Conservation (phyloP, 257 asterid species). For the Agastache rugosa region DNA sequence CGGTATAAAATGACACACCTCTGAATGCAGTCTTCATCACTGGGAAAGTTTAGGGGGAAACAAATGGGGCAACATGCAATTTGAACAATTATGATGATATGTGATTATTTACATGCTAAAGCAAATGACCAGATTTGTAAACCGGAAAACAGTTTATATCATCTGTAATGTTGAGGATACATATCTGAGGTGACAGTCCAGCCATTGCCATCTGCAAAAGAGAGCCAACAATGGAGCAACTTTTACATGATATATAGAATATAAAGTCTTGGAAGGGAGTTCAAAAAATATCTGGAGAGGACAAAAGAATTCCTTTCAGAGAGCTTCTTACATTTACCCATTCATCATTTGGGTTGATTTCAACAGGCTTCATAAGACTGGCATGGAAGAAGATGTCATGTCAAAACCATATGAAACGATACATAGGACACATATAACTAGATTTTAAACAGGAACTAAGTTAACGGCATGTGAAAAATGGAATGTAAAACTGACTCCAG, state of each 20-base stretch:
- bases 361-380: slow-evolving; percentile 94
- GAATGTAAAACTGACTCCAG: slow-evolving; percentile 4
- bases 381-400: slow-evolving; percentile 42
- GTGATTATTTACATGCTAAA: slow-evolving; percentile 29
- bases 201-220: slow-evolving; percentile 82
- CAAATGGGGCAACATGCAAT: slow-evolving; percentile 13
- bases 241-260: slow-evolving; percentile 20
- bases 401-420: slow-evolving; percentile 30
- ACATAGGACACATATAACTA: slow-evolving; percentile 28
- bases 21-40: slow-evolving; percentile 84
- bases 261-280: slow-evolving; percentile 26
- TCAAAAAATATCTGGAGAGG: slow-evolving; percentile 18
- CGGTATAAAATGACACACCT: slow-evolving; percentile 79
- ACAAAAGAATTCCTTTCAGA: slow-evolving; percentile 21
- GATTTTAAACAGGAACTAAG: slow-evolving; percentile 15
- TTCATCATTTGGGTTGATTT: slow-evolving; percentile 85
- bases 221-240: slow-evolving; percentile 28
- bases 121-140: slow-evolving; percentile 11
- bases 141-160: slow-evolving; percentile 1
- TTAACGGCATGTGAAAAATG: not conserved
- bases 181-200: slow-evolving; percentile 82
- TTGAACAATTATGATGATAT: slow-evolving; percentile 18
- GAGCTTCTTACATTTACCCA: slow-evolving; percentile 80
- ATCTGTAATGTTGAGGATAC: slow-evolving; percentile 63
- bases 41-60: slow-evolving; percentile 51